Base-by-base conservation (phyloP, 2,329 filamentous ascomycete genomes). In the Neospermospora avenae region DNA sequence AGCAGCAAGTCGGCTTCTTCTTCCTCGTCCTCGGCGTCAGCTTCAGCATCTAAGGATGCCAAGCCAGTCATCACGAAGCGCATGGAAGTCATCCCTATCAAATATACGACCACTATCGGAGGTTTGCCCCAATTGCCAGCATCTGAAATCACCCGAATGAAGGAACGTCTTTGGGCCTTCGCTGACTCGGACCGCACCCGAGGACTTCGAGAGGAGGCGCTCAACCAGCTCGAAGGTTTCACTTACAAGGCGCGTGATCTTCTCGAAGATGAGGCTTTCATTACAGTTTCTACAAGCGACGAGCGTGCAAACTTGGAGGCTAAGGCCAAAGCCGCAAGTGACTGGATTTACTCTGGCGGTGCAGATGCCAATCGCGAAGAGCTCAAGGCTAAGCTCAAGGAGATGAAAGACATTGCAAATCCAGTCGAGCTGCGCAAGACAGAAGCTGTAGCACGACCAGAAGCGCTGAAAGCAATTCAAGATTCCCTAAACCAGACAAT, bases 171-270 rank as follows among this genome's bases (percentile, higher is more conserved):
- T 45, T 82, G 86, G 69, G 88, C 91, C 4, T 98, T 99, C 69
- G 91, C 96, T 67, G 80, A 84, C 25, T 96, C 93, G 2, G 95
- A 99, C 75, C 84, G 83, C 67, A 85, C 88, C 28, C 89, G 93
- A 54, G 77, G 86, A 37, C 79, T 86, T 60, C 86, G 93, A 34
- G 93, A 97, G 73, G 93, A 97, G 73, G 85, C 90, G 0, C 79
- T 97, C 59, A 99, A 98, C 76, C 88, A 90, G 65, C 84, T 99
- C n/a, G 95, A 99, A 75, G 88, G 84, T 13, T 98, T 89, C 75
- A 96, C 93, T 14, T 99, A 99, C 80, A 88, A 86, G 70, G 84
- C 90, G 28, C 87, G 92, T 25, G 92, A 97, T 73, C 81, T 96
- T 46, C 80, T 97, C 1, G 88, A 91, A 44, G 87, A 88, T 62